Base-by-base conservation (phyloP, 2,329 filamentous ascomycete genomes). In the Botrytis tulipae region DNA sequence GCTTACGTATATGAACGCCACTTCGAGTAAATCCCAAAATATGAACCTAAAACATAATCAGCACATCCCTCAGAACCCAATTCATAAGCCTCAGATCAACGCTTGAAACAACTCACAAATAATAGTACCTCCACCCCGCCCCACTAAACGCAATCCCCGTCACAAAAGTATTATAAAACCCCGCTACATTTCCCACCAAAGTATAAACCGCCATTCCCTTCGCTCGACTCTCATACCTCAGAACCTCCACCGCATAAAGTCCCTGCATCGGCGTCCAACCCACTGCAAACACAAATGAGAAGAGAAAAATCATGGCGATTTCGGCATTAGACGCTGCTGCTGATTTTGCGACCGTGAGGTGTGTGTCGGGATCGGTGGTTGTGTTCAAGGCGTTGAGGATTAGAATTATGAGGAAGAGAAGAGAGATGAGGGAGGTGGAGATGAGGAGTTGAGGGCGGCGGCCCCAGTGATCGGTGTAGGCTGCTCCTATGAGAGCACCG, bases 271-370 rank as follows among this genome's bases (percentile, higher is more conserved):
- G 85, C 0, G 85, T 87, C 84, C 84, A 87, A 1, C 85, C 85
- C 37, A 87, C 84, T 0, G 84, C 86, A 77, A 87, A 87, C 1
- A 85, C 84, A 44, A 86, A 84, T 4, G 85, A 85, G 60, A 87
- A 88, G 12, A 88, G 81, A 76, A 86, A 87, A 62, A 88, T 86
- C 74, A 88, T 85, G 12, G 85, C 85, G 4, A 87, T 83, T 12
- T 84, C 84, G 0, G 83, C 80, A 74, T 85, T 84, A 32, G 84
- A 84, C 0, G 84, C 83, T 0, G 82, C 77, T 0, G 73, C 70
- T 1, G 62, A 72, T 72, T 72, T 72, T 2, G 71, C 16, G 44
- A 72, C 22, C 54, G 54, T 48, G 71, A 32, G 40, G 44, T 67
- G n/a, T 32, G 60, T 68, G 1, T 4, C 29, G 1, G 65, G 48